Percentiles rank a stretch among this genome's conserved stretches.
Evolutionary conservation across 129 eudicot species (phyloP).

Genomic region (Rutidosis leptorrhynchoides): DNA sequence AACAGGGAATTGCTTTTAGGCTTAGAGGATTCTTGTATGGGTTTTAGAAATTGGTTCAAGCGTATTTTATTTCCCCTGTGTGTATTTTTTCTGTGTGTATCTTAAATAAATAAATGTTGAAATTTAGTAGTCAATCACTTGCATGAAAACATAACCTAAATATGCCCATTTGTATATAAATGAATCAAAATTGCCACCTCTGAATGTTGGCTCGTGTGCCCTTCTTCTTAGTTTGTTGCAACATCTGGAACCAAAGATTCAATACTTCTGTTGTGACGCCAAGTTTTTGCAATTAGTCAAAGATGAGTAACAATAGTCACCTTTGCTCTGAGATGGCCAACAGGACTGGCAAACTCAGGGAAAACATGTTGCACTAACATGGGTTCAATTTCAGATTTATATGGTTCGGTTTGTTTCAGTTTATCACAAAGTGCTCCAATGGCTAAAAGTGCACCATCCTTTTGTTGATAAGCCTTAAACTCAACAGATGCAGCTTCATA

Average conservation of each 20-base stretch:
- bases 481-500: conserved; percentile 68
- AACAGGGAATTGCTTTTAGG: too few relatives aligned
- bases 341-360: conserved; percentile 84
- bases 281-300: conserved; percentile 83
- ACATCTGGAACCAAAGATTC: conserved; percentile 92
- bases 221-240: conserved; percentile 81
- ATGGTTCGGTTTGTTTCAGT: conserved; percentile 85
- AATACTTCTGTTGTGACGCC: conserved; percentile 83
- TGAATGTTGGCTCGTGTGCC: conserved; percentile 67
- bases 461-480: conserved; percentile 77
- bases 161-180: too few relatives aligned
- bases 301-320: conserved; percentile 52
- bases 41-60: too few relatives aligned
- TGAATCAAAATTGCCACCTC: too few relatives aligned
- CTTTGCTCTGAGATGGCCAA: conserved; percentile 94
- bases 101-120: too few relatives aligned
- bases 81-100: too few relatives aligned
- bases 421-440: conserved; percentile 92
- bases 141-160: too few relatives aligned
- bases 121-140: too few relatives aligned
- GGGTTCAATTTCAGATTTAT: conserved; percentile 87
- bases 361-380: conserved; percentile 95
- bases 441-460: conserved; percentile 98
- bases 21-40: too few relatives aligned
- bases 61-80: too few relatives aligned